A percentile compares a stretch with the other conserved stretches of the same genome.
Conservation (phyloP, 257 asterid genomes). For the Craterostigma plantagineum region DNA sequence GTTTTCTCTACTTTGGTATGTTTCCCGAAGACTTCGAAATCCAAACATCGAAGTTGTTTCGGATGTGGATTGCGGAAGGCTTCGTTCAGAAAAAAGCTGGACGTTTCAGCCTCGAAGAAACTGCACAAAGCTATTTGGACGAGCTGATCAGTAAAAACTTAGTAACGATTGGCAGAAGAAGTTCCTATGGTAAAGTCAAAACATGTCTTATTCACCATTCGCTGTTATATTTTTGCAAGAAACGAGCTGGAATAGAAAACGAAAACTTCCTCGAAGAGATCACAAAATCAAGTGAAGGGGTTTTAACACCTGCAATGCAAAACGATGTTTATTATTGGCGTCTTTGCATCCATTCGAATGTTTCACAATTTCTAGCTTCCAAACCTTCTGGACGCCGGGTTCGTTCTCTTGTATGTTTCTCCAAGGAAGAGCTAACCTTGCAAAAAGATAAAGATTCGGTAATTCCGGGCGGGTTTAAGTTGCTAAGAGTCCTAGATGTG, state of each 20-base stretch:
- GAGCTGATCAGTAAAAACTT: slow-evolving; percentile 27
- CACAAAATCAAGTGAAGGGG: too few species aligned
- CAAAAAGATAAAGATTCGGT: slow-evolving; percentile 8
- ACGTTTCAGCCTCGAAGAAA: slow-evolving; percentile 16
- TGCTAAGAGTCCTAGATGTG: slow-evolving; percentile 14
- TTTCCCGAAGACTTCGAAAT: slow-evolving; percentile 27
- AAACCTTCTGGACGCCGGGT: slow-evolving; percentile 14
- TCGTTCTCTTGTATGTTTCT: slow-evolving; percentile 20
- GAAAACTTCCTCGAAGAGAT: too few species aligned
- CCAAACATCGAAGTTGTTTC: slow-evolving; percentile 17
- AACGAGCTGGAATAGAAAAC: slow-evolving; percentile 10
- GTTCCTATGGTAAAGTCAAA: slow-evolving; percentile 17
- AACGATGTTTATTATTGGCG: slow-evolving; percentile 12
- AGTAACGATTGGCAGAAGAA: slow-evolving; percentile 20
- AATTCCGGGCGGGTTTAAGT: slow-evolving; percentile 14
- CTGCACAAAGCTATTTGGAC: slow-evolving; percentile 21
- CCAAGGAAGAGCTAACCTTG: slow-evolving; percentile 8
- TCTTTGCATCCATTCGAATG: slow-evolving; percentile 18
- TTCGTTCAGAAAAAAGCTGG: slow-evolving; percentile 10
- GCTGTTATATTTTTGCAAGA: slow-evolving; percentile 32
- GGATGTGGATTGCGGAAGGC: slow-evolving; percentile 43
- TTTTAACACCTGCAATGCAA: neutral
- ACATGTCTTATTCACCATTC: slow-evolving; percentile 33
- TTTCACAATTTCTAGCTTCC: slow-evolving; percentile 8
- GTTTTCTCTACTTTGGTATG: slow-evolving; percentile 32